Evolutionary conservation across 2,329 filamentous ascomycete species (phyloP).

Genomic region (Chalara sp.): DNA sequence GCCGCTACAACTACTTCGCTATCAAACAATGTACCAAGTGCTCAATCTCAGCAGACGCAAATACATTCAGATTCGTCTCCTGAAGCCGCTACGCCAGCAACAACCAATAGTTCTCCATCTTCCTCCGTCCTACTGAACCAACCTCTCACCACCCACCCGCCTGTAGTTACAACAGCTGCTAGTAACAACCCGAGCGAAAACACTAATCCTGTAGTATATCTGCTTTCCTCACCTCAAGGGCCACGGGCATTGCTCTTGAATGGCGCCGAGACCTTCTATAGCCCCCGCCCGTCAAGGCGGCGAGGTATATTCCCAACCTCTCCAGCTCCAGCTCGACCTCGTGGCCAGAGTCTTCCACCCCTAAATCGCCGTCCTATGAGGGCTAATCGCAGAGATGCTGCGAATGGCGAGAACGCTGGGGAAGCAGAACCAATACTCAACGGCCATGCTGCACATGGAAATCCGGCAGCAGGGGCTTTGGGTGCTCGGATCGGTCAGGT

Average conservation of each 20-base stretch:
- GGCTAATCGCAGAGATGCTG: conserved; percentile 13
- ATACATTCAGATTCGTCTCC: conserved; percentile 3
- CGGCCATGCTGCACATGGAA: conserved; percentile 16
- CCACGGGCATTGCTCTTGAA: conserved; percentile 52
- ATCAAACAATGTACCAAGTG: background rate
- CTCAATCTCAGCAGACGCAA: conserved; percentile 2
- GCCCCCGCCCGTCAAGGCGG: conserved; percentile 30
- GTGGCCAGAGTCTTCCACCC: conserved; percentile 7
- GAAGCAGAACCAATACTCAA: conserved; percentile 6
- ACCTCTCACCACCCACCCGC: background rate
- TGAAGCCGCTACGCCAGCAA: conserved; percentile 8
- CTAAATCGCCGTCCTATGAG: conserved; percentile 22
- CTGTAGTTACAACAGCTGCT: background rate
- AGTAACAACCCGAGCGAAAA: conserved; percentile 7
- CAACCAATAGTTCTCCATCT: conserved; percentile 10
- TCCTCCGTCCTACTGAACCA: conserved; percentile 5
- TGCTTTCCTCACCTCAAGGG: conserved; percentile 53
- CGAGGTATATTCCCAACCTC: conserved; percentile 7
- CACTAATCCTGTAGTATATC: conserved; percentile 45
- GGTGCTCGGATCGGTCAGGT: conserved; percentile 44
- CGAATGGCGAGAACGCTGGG: conserved; percentile 5
- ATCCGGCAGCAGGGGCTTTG: conserved; percentile 23
- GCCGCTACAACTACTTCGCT: conserved; percentile 13
- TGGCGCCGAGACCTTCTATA: conserved; percentile 45
- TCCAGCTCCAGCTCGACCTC: background rate